Evolutionary conservation across 2,329 filamentous ascomycete genomes (phyloP).

Genomic region (Fusarium nelsonii): DNA sequence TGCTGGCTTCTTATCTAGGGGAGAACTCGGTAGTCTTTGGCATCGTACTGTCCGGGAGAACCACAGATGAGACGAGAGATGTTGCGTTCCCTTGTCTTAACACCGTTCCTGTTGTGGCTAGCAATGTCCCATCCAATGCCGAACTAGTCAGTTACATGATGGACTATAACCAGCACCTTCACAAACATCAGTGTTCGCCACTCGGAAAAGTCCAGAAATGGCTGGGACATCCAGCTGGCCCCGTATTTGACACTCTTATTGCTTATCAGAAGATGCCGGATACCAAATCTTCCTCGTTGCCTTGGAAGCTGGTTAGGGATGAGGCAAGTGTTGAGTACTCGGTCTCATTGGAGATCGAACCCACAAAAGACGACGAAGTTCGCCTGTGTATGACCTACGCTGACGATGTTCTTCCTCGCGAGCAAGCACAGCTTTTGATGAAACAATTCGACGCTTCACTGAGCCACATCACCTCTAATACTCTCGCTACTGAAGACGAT

Average conservation of each 20-base stretch:
- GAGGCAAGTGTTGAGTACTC: slow-evolving; percentile 80
- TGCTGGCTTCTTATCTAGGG: slow-evolving; percentile 82
- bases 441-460: slow-evolving; percentile 78
- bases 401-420: slow-evolving; percentile 71
- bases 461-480: slow-evolving; percentile 66
- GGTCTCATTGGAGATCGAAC: slow-evolving; percentile 83
- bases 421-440: slow-evolving; percentile 76
- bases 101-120: slow-evolving; percentile 79
- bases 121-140: slow-evolving; percentile 65
- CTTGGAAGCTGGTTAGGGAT: slow-evolving; percentile 75
- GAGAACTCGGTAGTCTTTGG: slow-evolving; percentile 82
- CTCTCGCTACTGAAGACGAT: slow-evolving; percentile 57
- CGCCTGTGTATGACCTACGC: slow-evolving; percentile 75
- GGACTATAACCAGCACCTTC: slow-evolving; percentile 71
- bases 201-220: slow-evolving; percentile 79
- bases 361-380: slow-evolving; percentile 61
- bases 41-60: slow-evolving; percentile 81
- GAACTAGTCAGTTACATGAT: slow-evolving; percentile 74
- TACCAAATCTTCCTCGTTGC: slow-evolving; percentile 38
- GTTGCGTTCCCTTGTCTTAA: slow-evolving; percentile 83
- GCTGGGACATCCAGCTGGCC: slow-evolving; percentile 72
- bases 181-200: slow-evolving; percentile 78
- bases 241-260: slow-evolving; percentile 86
- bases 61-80: slow-evolving; percentile 67
- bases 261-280: slow-evolving; percentile 77